Percentiles rank a stretch among this genome's conserved stretches.
Evolutionary conservation across 768 basidiomycete genomes (phyloP).

Genomic region (Leccinum obscurum): DNA sequence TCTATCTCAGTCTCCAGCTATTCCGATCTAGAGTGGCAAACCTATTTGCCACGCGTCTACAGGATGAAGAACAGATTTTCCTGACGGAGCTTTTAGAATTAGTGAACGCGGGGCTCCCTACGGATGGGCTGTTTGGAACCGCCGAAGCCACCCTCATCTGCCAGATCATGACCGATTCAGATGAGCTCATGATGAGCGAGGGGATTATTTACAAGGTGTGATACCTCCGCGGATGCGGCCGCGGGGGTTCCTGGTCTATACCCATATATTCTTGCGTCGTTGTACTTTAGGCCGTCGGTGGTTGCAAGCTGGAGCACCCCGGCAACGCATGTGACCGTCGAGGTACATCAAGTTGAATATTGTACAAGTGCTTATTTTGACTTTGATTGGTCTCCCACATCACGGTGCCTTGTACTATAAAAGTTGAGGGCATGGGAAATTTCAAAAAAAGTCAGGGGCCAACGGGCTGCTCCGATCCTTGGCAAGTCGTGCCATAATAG

Average conservation of each 20-base stretch:
- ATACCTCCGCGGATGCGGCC: constrained; percentile 12
- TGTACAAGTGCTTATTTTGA: no score
- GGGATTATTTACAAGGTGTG: constrained; percentile 85
- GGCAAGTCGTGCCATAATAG: no score
- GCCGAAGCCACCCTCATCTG: constrained; percentile 76
- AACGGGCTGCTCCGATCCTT: no score
- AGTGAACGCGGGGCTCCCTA: constrained; percentile 75
- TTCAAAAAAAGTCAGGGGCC: no score
- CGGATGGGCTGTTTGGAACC: constrained; percentile 72
- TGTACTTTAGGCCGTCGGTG: neutral
- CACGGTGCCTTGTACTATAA: no score
- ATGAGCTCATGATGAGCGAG: constrained; percentile 85
- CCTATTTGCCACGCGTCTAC: constrained; percentile 64
- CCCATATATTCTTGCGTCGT: neutral
- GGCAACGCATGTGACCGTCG: neutral
- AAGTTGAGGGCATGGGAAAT: no score
- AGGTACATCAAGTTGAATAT: no score
- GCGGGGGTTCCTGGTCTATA: neutral
- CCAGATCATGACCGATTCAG: constrained; percentile 66
- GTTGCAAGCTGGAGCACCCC: neutral
- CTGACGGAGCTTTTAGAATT: constrained; percentile 66
- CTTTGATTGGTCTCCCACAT: no score
- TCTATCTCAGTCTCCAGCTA: constrained; percentile 44
- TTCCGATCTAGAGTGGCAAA: constrained; percentile 80
- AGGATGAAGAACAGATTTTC: constrained; percentile 76